A percentile compares a stretch with the other conserved stretches of the same genome.
These are phyloP conservation scores for Litsea cubeba DNA, from an alignment of 164 flowering plant species.

Conservation along the genomic window DNA sequence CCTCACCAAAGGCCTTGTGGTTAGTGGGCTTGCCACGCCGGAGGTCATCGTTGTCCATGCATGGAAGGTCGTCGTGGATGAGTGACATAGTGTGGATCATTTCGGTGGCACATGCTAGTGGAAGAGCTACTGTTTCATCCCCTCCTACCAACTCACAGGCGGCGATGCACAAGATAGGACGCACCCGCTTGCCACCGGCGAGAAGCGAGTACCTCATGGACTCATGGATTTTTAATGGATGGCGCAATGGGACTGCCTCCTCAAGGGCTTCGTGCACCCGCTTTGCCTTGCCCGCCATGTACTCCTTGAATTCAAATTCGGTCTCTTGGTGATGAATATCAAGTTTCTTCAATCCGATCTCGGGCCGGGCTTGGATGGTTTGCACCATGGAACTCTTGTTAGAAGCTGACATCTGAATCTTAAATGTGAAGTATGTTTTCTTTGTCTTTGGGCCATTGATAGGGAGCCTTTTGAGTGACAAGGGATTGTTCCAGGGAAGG, in stretches of 20 bases:
- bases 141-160: slow-evolving; percentile 78
- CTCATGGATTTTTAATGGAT: slow-evolving; percentile 54
- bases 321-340: background rate
- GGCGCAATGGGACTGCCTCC: slow-evolving; percentile 33
- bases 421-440: background rate
- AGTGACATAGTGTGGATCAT: slow-evolving; percentile 80
- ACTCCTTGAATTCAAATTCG: slow-evolving; percentile 43
- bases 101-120: slow-evolving; percentile 68
- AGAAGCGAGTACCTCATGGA: slow-evolving; percentile 69
- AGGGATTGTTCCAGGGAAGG: background rate
- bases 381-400: background rate
- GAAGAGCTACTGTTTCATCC: slow-evolving; percentile 41
- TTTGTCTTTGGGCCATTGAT: background rate
- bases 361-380: background rate
- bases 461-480: background rate
- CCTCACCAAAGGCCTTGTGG: slow-evolving; percentile 65
- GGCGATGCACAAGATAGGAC: slow-evolving; percentile 60
- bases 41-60: slow-evolving; percentile 70
- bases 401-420: background rate
- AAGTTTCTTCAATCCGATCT: background rate
- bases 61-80: slow-evolving; percentile 73
- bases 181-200: slow-evolving; percentile 70
- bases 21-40: slow-evolving; percentile 73
- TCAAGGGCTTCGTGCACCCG: slow-evolving; percentile 52
- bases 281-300: slow-evolving; percentile 35